Percentiles rank a stretch among this genome's conserved stretches.
Conservation (phyloP, 2,329 filamentous ascomycete species). For the Penicillium sp. region DNA sequence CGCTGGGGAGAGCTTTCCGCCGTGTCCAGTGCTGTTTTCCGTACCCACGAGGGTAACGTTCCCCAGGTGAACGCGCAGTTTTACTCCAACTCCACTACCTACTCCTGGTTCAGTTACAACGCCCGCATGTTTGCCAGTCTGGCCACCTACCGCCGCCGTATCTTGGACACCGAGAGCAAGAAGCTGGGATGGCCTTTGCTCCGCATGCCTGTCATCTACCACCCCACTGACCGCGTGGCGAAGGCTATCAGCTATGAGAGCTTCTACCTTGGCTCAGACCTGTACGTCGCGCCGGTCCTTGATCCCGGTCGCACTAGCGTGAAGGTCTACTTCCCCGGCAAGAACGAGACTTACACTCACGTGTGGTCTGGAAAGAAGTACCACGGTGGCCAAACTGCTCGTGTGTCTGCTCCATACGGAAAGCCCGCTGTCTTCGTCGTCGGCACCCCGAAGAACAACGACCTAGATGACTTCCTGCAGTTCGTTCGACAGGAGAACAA, state of each 20-base stretch:
- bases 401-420: conserved; percentile 17
- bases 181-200: conserved; percentile 23
- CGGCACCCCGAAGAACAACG: conserved; percentile 14
- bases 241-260: conserved; percentile 26
- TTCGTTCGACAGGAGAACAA: conserved; percentile 21
- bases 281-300: conserved; percentile 26
- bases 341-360: conserved; percentile 18
- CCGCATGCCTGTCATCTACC: conserved; percentile 27
- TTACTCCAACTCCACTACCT: conserved; percentile 37
- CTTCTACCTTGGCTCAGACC: conserved; percentile 23
- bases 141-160: conserved; percentile 31
- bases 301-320: conserved; percentile 18
- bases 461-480: conserved; percentile 20
- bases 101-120: conserved; percentile 39
- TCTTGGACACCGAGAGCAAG: conserved; percentile 30
- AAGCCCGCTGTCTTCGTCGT: conserved; percentile 25
- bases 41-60: conserved; percentile 42
- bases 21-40: conserved; percentile 35
- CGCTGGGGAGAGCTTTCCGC: conserved; percentile 41
- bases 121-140: conserved; percentile 38
- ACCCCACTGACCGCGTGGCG: conserved; percentile 18
- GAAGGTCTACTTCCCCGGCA: conserved; percentile 22
- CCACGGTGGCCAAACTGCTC: conserved; percentile 14
- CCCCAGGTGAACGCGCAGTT: conserved; percentile 39
- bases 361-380: conserved; percentile 22